Evolutionary conservation across 2,329 filamentous ascomycete species (phyloP).

Genomic region (Ceratocystis diversiconidia): DNA sequence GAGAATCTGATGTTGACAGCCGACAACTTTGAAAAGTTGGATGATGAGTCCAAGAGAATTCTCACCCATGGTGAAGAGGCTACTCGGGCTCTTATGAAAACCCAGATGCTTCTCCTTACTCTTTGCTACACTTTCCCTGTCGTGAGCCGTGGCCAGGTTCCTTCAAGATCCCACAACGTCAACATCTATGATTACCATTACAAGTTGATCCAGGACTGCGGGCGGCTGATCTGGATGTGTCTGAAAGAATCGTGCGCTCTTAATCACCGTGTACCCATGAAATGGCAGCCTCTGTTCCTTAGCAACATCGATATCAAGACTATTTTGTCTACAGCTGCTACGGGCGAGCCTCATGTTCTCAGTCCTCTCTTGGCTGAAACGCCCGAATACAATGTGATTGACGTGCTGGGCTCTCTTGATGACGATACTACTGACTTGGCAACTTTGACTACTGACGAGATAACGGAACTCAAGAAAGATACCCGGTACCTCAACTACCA

Average conservation of each 20-base stretch:
- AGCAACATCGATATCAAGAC: conserved; percentile 3
- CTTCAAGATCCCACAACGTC: conserved; percentile 46
- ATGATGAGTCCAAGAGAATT: conserved; percentile 29
- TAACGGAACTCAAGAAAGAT: conserved; percentile 5
- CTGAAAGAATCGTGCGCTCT: conserved; percentile 75
- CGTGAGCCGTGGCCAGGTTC: conserved; percentile 3
- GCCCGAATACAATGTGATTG: conserved; percentile 15
- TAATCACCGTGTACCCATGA: conserved; percentile 55
- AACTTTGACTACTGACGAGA: background rate
- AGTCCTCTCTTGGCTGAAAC: conserved; percentile 9
- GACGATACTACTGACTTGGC: conserved; percentile 21
- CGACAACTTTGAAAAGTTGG: conserved; percentile 26
- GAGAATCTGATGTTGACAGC: conserved; percentile 27
- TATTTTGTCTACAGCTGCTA: conserved; percentile 6
- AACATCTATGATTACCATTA: conserved; percentile 78
- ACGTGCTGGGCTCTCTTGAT: conserved; percentile 21
- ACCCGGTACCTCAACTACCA: conserved; percentile 58
- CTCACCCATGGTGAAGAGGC: conserved; percentile 56
- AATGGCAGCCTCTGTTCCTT: conserved; percentile 37
- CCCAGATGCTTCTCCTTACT: conserved; percentile 51
- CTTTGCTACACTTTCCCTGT: conserved; percentile 16
- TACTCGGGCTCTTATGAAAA: conserved; percentile 62
- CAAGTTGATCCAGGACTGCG: conserved; percentile 58
- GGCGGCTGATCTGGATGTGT: conserved; percentile 62
- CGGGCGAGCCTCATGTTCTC: conserved; percentile 4